These are phyloP conservation scores for Geosmithia flava DNA, from an alignment of 2,329 filamentous ascomycete species.

Conservation along the genomic window DNA sequence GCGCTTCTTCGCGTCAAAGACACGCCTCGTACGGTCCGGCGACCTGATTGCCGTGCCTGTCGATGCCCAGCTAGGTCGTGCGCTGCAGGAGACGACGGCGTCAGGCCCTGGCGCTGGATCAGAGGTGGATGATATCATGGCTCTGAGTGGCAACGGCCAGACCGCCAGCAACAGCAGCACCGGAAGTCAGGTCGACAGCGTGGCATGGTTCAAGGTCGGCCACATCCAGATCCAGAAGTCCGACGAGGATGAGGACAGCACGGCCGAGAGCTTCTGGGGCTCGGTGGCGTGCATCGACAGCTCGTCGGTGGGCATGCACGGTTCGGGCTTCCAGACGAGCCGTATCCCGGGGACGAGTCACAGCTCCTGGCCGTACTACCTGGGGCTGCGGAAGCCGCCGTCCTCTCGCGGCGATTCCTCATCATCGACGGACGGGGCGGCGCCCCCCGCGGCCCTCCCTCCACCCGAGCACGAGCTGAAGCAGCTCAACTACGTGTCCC, in stretches of 20 bases:
- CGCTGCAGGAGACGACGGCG: slow-evolving; percentile 61
- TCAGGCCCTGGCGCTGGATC: slow-evolving; percentile 27
- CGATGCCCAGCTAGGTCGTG: slow-evolving; percentile 72
- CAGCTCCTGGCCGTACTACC: slow-evolving; percentile 82
- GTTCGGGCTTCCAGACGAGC: slow-evolving; percentile 77
- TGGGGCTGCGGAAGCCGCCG: slow-evolving; percentile 60
- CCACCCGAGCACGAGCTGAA: slow-evolving; percentile 18
- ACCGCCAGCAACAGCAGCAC: neutral
- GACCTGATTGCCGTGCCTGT: slow-evolving; percentile 84
- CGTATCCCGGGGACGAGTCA: slow-evolving; percentile 64
- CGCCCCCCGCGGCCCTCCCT: slow-evolving; percentile 24
- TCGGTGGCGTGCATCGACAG: slow-evolving; percentile 79
- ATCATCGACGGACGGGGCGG: slow-evolving; percentile 12
- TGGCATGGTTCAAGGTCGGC: slow-evolving; percentile 89
- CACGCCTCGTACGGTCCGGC: slow-evolving; percentile 71
- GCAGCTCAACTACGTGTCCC: slow-evolving; percentile 38
- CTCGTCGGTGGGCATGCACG: slow-evolving; percentile 76
- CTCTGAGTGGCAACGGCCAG: slow-evolving; percentile 23
- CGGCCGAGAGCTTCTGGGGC: slow-evolving; percentile 66
- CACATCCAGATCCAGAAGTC: slow-evolving; percentile 49
- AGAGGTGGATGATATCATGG: slow-evolving; percentile 60
- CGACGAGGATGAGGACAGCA: slow-evolving; percentile 44
- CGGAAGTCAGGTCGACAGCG: slow-evolving; percentile 36
- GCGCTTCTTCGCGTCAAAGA: slow-evolving; percentile 72
- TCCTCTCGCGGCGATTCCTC: neutral